Conservation (phyloP, 2,329 filamentous ascomycete species). For the Lachnellula arida region DNA sequence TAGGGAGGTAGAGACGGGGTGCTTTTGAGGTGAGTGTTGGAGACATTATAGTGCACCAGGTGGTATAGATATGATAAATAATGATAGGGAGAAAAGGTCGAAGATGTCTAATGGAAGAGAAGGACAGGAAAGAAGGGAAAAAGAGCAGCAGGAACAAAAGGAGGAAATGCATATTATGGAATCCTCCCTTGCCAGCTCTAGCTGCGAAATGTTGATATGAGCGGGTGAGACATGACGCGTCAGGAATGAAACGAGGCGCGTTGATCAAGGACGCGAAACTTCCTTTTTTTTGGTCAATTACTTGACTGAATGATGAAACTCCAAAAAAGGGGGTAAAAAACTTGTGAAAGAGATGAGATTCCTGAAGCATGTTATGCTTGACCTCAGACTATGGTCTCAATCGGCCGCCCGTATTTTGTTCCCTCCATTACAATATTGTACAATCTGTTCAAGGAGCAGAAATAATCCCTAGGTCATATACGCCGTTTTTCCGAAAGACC, state of each 20-base stretch:
- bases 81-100: too few relatives aligned
- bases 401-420: background rate
- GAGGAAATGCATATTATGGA: background rate
- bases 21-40: background rate
- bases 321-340: too few relatives aligned
- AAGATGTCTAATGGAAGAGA: background rate
- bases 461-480: background rate
- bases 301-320: too few relatives aligned
- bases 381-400: too few relatives aligned
- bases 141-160: background rate
- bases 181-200: background rate
- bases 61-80: background rate
- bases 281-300: too few relatives aligned
- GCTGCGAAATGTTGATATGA: background rate
- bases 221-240: background rate
- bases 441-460: background rate
- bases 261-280: background rate
- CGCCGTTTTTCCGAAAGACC: background rate
- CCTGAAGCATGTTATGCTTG: too few relatives aligned
- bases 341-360: too few relatives aligned
- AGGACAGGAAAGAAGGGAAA: background rate
- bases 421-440: background rate
- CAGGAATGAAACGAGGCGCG: background rate
- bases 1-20: too few relatives aligned
- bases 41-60: background rate